These are phyloP conservation scores for Cryphonectria naterciae DNA, from an alignment of 2,329 filamentous ascomycete species.

Conservation along the genomic window DNA sequence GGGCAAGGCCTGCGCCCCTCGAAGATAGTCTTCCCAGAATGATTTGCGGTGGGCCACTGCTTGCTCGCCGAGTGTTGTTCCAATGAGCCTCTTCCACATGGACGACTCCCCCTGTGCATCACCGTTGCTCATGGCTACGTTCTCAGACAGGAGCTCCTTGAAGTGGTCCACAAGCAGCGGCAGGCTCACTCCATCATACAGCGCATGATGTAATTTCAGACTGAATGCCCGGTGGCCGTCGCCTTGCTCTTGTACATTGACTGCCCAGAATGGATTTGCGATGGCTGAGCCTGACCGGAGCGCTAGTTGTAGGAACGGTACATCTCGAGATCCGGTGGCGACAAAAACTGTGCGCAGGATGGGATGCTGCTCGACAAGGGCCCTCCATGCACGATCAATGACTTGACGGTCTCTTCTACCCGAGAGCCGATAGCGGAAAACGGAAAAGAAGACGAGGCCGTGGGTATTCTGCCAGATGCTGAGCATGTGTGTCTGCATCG, in stretches of 20 bases:
- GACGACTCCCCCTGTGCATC: neutral
- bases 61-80: slow-evolving; percentile 19
- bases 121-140: no score
- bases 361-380: slow-evolving; percentile 57
- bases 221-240: slow-evolving; percentile 42
- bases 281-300: slow-evolving; percentile 36
- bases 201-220: slow-evolving; percentile 77
- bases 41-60: slow-evolving; percentile 31
- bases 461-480: slow-evolving; percentile 71
- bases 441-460: slow-evolving; percentile 73
- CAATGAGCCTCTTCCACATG: slow-evolving; percentile 37
- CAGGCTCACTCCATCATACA: slow-evolving; percentile 87
- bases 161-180: slow-evolving; percentile 60
- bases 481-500: slow-evolving; percentile 83
- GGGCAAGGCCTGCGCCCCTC: slow-evolving; percentile 31
- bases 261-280: slow-evolving; percentile 31
- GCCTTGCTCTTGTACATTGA: slow-evolving; percentile 31
- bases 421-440: slow-evolving; percentile 65
- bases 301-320: slow-evolving; percentile 68
- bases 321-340: slow-evolving; percentile 47
- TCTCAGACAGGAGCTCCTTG: slow-evolving; percentile 30
- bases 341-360: slow-evolving; percentile 73
- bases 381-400: slow-evolving; percentile 64
- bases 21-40: slow-evolving; percentile 51
- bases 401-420: slow-evolving; percentile 41